These are phyloP conservation scores for Aspergillus latus DNA, from an alignment of 2,329 filamentous ascomycete genomes.

Conservation along the genomic window DNA sequence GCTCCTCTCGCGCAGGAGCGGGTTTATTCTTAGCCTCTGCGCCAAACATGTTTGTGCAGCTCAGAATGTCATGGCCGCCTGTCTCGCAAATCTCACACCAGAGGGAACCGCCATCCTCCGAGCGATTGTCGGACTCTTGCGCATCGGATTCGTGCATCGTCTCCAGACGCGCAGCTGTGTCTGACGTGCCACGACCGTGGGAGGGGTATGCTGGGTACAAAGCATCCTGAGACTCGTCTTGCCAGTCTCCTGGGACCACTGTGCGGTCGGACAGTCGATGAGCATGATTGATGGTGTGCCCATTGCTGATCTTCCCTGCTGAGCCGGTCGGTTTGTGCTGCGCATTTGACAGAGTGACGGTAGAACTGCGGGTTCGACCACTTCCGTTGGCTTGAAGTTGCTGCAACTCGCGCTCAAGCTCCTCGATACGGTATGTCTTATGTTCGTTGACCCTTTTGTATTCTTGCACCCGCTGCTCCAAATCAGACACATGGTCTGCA, in stretches of 20 bases:
- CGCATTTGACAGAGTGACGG: slow-evolving; percentile 34
- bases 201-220: slow-evolving; percentile 26
- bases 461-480: slow-evolving; percentile 79
- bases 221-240: slow-evolving; percentile 32
- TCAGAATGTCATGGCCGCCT: slow-evolving; percentile 86
- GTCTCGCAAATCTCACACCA: slow-evolving; percentile 98
- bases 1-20: slow-evolving; percentile 11
- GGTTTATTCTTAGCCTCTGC: slow-evolving; percentile 26
- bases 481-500: slow-evolving; percentile 58
- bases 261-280: slow-evolving; percentile 46
- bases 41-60: slow-evolving; percentile 86
- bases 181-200: slow-evolving; percentile 29
- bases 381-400: slow-evolving; percentile 32
- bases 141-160: slow-evolving; percentile 42
- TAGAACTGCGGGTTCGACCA: slow-evolving; percentile 37
- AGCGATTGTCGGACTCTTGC: slow-evolving; percentile 51
- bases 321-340: slow-evolving; percentile 36
- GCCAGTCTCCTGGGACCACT: slow-evolving; percentile 44
- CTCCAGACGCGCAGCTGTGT: slow-evolving; percentile 35
- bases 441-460: slow-evolving; percentile 70
- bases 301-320: slow-evolving; percentile 27
- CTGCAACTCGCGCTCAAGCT: slow-evolving; percentile 77
- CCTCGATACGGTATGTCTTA: slow-evolving; percentile 74
- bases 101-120: slow-evolving; percentile 70
- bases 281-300: slow-evolving; percentile 31